Conservation (phyloP, 129 eudicot genomes). For the Arctium lappa region DNA sequence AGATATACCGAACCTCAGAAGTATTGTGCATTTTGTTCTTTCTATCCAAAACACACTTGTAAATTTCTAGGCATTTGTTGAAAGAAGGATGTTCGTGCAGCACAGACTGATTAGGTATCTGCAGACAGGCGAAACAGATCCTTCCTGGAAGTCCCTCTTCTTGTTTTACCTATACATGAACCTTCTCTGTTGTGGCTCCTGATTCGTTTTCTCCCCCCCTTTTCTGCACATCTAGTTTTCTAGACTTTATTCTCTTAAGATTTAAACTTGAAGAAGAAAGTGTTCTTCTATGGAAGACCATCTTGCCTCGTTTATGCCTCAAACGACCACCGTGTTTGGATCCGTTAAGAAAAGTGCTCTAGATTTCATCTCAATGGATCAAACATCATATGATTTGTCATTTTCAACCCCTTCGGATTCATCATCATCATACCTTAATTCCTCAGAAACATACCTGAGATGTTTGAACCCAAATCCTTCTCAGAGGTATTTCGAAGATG, state of each 20-base stretch:
- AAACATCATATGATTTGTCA: constrained; percentile 28
- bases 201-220: constrained; percentile 21
- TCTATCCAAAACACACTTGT: constrained; percentile 18
- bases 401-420: constrained; percentile 35
- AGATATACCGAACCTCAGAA: background rate
- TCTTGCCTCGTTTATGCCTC: constrained; percentile 7
- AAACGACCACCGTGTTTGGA: constrained; percentile 17
- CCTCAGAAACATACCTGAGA: constrained; percentile 26
- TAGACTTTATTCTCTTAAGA: background rate
- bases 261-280: background rate
- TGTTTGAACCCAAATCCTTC: constrained; percentile 26
- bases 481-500: constrained; percentile 23
- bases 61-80: constrained; percentile 32
- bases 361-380: constrained; percentile 12
- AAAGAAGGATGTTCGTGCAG: constrained; percentile 36
- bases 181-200: constrained; percentile 54
- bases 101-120: constrained; percentile 36
- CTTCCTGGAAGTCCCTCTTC: constrained; percentile 51
- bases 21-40: background rate
- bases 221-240: background rate
- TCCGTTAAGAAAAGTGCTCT: constrained; percentile 15
- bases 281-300: constrained; percentile 19
- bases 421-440: constrained; percentile 28
- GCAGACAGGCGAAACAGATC: constrained; percentile 42
- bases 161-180: constrained; percentile 46